Conservation (phyloP, 139 green algal genomes). For the Coccomyxa sp. region DNA sequence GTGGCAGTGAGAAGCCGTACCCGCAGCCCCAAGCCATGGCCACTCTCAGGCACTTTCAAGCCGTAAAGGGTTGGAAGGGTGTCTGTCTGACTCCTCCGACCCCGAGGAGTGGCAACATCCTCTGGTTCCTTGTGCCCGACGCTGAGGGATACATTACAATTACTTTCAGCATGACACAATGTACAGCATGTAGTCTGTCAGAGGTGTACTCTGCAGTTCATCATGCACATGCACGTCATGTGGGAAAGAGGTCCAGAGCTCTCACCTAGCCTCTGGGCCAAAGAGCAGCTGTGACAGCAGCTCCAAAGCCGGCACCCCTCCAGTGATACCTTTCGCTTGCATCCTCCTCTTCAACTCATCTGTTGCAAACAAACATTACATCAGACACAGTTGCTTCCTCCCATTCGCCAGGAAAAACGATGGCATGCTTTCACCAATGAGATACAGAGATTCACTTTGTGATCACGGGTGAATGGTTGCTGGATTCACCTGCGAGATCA, state of each 20-base stretch:
- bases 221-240: neutral
- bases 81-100: no score
- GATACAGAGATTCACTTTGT: neutral
- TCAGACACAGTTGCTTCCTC: neutral
- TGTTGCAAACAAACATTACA: neutral
- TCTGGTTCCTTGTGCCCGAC: neutral
- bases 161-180: neutral
- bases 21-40: no score
- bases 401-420: neutral
- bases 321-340: neutral
- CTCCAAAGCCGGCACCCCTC: constrained; percentile 19
- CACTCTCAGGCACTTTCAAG: no score
- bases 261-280: constrained; percentile 1
- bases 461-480: neutral
- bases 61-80: no score
- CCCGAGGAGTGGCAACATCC: neutral
- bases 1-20: neutral
- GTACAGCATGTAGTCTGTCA: neutral
- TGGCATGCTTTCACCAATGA: neutral
- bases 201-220: neutral
- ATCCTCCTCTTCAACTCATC: constrained; percentile 1
- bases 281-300: constrained; percentile 40
- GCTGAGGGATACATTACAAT: neutral
- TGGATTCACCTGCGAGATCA: neutral
- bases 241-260: neutral